Evolutionary conservation across 208 protist genomes (phyloP).

Genomic region (Balamuthia mandrillaris): DNA sequence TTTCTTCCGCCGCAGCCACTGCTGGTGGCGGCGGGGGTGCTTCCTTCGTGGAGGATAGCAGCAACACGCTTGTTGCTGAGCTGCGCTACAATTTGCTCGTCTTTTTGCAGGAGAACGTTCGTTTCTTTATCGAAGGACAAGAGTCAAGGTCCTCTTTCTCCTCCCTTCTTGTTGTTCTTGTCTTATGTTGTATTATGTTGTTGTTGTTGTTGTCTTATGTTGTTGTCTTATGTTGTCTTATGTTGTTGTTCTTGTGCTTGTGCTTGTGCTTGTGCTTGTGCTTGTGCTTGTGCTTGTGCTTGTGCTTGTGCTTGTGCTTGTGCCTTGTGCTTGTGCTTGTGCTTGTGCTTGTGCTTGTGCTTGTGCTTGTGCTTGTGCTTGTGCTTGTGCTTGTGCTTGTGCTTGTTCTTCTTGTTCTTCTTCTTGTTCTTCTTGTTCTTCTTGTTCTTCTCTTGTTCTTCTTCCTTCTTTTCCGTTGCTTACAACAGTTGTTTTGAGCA

Average conservation of each 20-base stretch:
- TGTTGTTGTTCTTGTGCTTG: neutral
- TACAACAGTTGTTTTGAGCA: neutral
- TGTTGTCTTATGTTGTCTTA: neutral
- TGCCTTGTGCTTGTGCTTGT: neutral
- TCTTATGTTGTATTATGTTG: neutral
- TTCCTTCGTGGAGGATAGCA: no score
- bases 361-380: neutral
- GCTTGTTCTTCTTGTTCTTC: neutral
- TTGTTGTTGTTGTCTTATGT: neutral
- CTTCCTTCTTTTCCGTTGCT: neutral
- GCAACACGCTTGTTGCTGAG: no score
- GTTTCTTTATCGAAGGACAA: conserved; percentile 6
- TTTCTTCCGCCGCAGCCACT: no score
- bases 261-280: neutral
- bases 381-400: no score
- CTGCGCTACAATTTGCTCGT: conserved; percentile 33
- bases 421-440: neutral
- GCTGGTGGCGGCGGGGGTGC: no score
- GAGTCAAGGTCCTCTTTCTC: neutral
- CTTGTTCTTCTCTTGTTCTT: neutral
- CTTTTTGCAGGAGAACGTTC: conserved; percentile 33
- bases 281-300: neutral
- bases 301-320: neutral
- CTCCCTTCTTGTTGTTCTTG: neutral
- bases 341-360: neutral